These are phyloP conservation scores for Trametes cubensis DNA, from an alignment of 768 basidiomycete genomes.

Conservation along the genomic window DNA sequence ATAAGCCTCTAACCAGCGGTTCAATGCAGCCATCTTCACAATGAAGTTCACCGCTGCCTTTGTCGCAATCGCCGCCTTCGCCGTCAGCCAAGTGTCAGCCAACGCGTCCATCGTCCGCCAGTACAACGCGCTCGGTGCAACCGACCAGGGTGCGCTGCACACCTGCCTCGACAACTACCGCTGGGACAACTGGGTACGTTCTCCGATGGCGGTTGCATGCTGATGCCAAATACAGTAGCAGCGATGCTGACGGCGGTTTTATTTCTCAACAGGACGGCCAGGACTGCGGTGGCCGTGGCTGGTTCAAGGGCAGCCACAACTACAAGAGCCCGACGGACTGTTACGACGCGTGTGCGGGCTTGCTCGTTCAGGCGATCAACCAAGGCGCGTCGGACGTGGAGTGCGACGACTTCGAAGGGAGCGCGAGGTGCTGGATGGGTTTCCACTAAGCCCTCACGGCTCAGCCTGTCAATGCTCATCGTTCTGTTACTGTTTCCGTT, in stretches of 20 bases:
- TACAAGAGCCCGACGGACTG: conserved; percentile 1
- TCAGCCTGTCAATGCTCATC: no score
- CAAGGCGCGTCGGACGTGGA: neutral
- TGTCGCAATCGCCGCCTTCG: neutral
- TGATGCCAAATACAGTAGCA: no score
- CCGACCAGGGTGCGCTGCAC: neutral
- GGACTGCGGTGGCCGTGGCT: neutral
- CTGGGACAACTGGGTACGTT: neutral
- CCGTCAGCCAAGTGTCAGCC: neutral
- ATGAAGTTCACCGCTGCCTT: neutral
- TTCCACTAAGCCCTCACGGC: neutral
- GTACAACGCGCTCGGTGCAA: neutral
- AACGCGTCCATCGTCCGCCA: neutral
- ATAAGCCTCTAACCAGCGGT: no score
- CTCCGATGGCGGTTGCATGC: no score
- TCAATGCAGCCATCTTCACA: neutral
- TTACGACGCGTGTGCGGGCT: neutral
- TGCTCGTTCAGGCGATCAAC: neutral
- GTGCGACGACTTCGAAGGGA: neutral
- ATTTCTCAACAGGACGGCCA: neutral
- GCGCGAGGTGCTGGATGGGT: neutral
- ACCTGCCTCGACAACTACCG: neutral
- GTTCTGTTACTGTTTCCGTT: no score
- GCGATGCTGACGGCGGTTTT: neutral
- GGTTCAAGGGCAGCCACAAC: conserved; percentile 1